Evolutionary conservation across 768 basidiomycete species (phyloP).

Genomic region (Lepiota brunneoincarnata): DNA sequence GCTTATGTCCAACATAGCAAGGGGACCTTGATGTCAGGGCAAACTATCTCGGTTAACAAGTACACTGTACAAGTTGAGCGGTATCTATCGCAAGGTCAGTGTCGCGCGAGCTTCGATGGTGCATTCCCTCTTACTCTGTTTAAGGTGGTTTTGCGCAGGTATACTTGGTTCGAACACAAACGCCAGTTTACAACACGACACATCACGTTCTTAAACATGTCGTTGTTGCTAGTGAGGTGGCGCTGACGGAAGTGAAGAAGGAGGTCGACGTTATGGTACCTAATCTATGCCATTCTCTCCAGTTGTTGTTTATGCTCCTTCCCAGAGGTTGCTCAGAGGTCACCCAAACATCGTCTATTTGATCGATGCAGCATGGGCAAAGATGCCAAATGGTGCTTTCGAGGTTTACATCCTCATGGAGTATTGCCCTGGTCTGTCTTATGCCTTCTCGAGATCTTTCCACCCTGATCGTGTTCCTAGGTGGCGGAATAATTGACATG

Average conservation of each 20-base stretch:
- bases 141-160: slow-evolving; percentile 98
- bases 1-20: slow-evolving; percentile 51
- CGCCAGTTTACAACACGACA: slow-evolving; percentile 86
- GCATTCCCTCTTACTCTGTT: slow-evolving; percentile 14
- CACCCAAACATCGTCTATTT: slow-evolving; percentile 96
- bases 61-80: slow-evolving; percentile 89
- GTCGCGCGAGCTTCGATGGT: slow-evolving; percentile 8
- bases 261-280: slow-evolving; percentile 99
- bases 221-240: slow-evolving; percentile 84
- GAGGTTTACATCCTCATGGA: slow-evolving; percentile 99
- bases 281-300: slow-evolving; percentile 10
- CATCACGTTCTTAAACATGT: slow-evolving; percentile 98
- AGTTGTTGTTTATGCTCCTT: slow-evolving; percentile 26
- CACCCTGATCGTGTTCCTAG: slow-evolving; percentile 34
- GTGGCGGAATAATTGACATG: slow-evolving; percentile 99
- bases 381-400: slow-evolving; percentile 77
- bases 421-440: slow-evolving; percentile 79
- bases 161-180: slow-evolving; percentile 86
- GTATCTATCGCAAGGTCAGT: slow-evolving; percentile 90
- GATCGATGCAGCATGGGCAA: slow-evolving; percentile 92
- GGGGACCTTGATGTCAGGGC: slow-evolving; percentile 76
- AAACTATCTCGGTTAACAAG: slow-evolving; percentile 87
- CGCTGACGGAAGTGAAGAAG: slow-evolving; percentile 92
- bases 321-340: slow-evolving; percentile 82
- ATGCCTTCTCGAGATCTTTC: neutral